Percentiles rank a stretch among this genome's conserved stretches.
These are phyloP conservation scores for Stachybotrys elegans DNA, from an alignment of 2,329 filamentous ascomycete genomes.

Conservation along the genomic window DNA sequence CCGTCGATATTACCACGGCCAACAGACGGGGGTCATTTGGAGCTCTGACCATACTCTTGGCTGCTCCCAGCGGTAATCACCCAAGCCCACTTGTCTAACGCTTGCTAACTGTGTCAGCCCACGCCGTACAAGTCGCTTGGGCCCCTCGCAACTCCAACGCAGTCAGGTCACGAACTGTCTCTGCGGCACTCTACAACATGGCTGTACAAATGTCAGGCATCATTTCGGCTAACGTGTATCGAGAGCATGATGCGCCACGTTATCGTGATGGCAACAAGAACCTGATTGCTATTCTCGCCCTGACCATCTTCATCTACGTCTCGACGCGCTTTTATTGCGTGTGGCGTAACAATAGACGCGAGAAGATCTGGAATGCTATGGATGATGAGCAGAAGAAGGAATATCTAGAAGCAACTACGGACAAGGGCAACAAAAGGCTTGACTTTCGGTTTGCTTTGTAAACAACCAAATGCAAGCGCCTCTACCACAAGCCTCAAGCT, in stretches of 20 bases:
- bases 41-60: slow-evolving; percentile 32
- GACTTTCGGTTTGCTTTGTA: slow-evolving; percentile 40
- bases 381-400: slow-evolving; percentile 28
- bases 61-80: slow-evolving; percentile 20
- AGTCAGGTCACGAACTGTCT: slow-evolving; percentile 53
- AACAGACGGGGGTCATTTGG: too few species aligned
- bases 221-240: slow-evolving; percentile 23
- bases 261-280: slow-evolving; percentile 42
- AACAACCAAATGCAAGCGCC: too few species aligned
- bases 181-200: slow-evolving; percentile 52
- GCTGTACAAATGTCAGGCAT: slow-evolving; percentile 27
- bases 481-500: too few species aligned
- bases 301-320: slow-evolving; percentile 44
- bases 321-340: slow-evolving; percentile 49
- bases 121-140: slow-evolving; percentile 38
- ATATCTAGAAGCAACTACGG: slow-evolving; percentile 30
- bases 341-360: slow-evolving; percentile 38
- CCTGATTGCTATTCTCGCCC: slow-evolving; percentile 40
- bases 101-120: slow-evolving; percentile 1
- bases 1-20: too few species aligned
- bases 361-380: slow-evolving; percentile 42
- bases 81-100: slow-evolving; percentile 25
- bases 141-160: slow-evolving; percentile 53
- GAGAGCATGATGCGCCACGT: slow-evolving; percentile 22
- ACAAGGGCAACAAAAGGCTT: slow-evolving; percentile 39